These are phyloP conservation scores for Venturia oleaginea DNA, from an alignment of 2,329 filamentous ascomycete genomes.

Conservation along the genomic window DNA sequence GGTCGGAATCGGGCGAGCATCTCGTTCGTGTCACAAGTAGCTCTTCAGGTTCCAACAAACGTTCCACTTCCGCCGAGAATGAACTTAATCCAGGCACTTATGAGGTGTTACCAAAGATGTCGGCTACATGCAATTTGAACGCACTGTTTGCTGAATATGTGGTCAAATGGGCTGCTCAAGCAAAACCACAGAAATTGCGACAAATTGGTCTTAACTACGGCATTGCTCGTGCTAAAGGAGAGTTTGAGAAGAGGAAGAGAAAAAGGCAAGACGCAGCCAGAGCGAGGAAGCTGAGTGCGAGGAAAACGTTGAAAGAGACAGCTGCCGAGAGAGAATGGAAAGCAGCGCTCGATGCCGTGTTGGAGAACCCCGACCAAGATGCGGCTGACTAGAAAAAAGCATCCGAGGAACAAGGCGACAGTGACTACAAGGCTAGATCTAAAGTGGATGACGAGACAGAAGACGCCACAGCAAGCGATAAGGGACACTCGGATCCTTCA, in stretches of 20 bases:
- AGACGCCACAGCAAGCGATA: too few species aligned
- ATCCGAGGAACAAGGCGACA: too few species aligned
- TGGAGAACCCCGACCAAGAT: too few species aligned
- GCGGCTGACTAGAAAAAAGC: too few species aligned
- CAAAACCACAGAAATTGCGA: constrained; percentile 46
- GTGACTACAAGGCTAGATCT: too few species aligned
- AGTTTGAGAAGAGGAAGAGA: constrained; percentile 25
- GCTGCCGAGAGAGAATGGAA: too few species aligned
- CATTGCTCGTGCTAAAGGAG: constrained; percentile 57
- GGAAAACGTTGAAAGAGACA: not conserved
- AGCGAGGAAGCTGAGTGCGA: too few species aligned
- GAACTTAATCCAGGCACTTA: constrained; percentile 65
- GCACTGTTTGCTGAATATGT: constrained; percentile 53
- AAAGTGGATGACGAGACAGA: too few species aligned
- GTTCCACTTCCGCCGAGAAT: constrained; percentile 68
- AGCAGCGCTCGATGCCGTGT: too few species aligned
- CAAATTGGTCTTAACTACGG: constrained; percentile 59
- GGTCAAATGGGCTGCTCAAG: constrained; percentile 34
- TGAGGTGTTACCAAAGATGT: constrained; percentile 63
- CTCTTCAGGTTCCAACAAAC: constrained; percentile 24
- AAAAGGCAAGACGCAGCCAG: not conserved
- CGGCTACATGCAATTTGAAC: constrained; percentile 45
- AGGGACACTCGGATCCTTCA: too few species aligned
- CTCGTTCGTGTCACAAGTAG: not conserved
- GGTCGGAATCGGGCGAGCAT: not conserved